Evolutionary conservation across 2,329 filamentous ascomycete genomes (phyloP).

Genomic region (Alternaria sp.): DNA sequence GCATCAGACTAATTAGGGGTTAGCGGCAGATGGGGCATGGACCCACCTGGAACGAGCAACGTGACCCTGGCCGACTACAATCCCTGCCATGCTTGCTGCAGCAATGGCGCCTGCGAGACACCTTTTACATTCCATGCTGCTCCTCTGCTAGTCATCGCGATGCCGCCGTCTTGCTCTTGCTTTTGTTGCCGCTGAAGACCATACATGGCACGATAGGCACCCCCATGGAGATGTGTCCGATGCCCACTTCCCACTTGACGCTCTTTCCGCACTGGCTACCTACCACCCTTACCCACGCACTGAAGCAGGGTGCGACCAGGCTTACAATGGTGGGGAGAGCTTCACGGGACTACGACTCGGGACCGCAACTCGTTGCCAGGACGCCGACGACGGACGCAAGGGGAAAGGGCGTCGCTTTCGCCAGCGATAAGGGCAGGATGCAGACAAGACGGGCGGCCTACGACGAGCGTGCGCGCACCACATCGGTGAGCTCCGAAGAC

Average conservation of each 20-base stretch:
- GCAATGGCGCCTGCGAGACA: slow-evolving; percentile 16
- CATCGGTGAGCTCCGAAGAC: slow-evolving; percentile 31
- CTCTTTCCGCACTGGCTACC: slow-evolving; percentile 11
- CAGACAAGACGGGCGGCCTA: slow-evolving; percentile 7
- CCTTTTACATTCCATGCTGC: slow-evolving; percentile 8
- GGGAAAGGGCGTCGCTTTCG: slow-evolving; percentile 38
- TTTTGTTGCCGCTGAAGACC: slow-evolving; percentile 9
- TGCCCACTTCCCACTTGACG: slow-evolving; percentile 12
- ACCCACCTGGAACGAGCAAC: slow-evolving; percentile 15
- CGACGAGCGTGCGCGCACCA: slow-evolving; percentile 20
- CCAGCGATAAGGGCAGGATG: slow-evolving; percentile 28
- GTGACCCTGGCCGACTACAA: slow-evolving; percentile 10
- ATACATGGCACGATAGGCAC: slow-evolving; percentile 6
- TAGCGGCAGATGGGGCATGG: slow-evolving; percentile 19
- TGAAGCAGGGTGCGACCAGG: slow-evolving; percentile 8
- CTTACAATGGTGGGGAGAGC: slow-evolving; percentile 38
- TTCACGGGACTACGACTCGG: slow-evolving; percentile 13
- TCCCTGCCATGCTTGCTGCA: slow-evolving; percentile 12
- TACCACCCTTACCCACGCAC: slow-evolving; percentile 2
- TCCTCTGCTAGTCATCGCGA: slow-evolving; percentile 5
- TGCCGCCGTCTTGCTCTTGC: slow-evolving; percentile 14
- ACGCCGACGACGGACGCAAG: slow-evolving; percentile 24
- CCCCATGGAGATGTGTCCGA: slow-evolving; percentile 3
- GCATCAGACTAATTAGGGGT: slow-evolving; percentile 10
- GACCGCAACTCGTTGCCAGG: slow-evolving; percentile 22